phyloP scores from a whole-genome alignment of 1,284 basidiomycete genomes.

The Tylopilus sp. region DNA sequence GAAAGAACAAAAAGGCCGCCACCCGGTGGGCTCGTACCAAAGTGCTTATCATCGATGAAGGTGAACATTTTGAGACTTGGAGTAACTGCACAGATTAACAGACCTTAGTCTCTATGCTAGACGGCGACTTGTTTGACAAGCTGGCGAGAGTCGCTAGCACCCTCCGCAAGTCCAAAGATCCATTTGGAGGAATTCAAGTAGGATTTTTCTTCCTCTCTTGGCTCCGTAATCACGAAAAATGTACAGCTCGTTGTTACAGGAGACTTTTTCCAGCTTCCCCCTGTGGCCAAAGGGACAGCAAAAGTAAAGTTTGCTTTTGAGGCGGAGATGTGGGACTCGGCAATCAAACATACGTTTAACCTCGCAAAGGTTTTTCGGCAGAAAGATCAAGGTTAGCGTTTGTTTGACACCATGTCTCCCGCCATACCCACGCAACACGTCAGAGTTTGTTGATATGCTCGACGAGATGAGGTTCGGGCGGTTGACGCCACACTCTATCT shows the following conservation, averaged over 20 bases:
- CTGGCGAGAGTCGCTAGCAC: slow-evolving; percentile 64
- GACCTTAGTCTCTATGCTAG: slow-evolving; percentile 83
- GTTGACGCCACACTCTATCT: slow-evolving; percentile 55
- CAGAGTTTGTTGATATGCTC: slow-evolving; percentile 85
- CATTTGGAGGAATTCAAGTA: slow-evolving; percentile 92
- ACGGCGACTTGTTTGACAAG: slow-evolving; percentile 84
- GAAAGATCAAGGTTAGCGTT: slow-evolving; percentile 54
- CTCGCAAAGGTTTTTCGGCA: slow-evolving; percentile 66
- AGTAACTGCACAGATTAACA: background rate
- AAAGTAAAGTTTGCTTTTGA: slow-evolving; percentile 78
- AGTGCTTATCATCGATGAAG: slow-evolving; percentile 89
- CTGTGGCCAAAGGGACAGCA: slow-evolving; percentile 57
- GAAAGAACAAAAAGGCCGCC: slow-evolving; percentile 62
- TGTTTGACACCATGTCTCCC: background rate
- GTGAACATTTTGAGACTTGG: slow-evolving; percentile 39
- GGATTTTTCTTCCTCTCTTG: slow-evolving; percentile 13
- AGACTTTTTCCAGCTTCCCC: slow-evolving; percentile 93
- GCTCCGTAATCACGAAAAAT: slow-evolving; percentile 3
- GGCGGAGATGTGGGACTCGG: slow-evolving; percentile 65
- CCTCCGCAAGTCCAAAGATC: slow-evolving; percentile 52
- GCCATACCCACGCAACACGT: slow-evolving; percentile 1
- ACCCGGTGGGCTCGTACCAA: slow-evolving; percentile 73
- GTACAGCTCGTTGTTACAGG: slow-evolving; percentile 77
- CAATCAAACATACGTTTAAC: slow-evolving; percentile 54
- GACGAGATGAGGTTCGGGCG: slow-evolving; percentile 88